These are phyloP conservation scores for Pelargonium exstipulatum DNA, from an alignment of 441 rosid species.

Conservation along the genomic window DNA sequence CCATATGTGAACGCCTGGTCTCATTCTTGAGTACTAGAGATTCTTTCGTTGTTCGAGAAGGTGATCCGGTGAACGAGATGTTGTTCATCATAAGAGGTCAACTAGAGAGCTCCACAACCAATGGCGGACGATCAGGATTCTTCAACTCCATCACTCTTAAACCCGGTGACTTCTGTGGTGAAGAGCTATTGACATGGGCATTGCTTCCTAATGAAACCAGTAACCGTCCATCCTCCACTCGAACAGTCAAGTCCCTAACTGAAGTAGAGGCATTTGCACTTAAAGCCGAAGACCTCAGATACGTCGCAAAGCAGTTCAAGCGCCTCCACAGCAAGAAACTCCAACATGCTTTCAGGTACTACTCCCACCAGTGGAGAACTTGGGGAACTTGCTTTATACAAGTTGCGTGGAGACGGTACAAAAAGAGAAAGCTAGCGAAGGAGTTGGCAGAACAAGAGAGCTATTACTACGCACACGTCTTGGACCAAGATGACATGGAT, in stretches of 20 bases:
- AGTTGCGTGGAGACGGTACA: constrained; percentile 79
- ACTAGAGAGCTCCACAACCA: constrained; percentile 88
- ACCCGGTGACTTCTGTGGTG: constrained; percentile 89
- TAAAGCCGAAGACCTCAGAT: constrained; percentile 84
- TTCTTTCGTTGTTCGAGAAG: constrained; percentile 79
- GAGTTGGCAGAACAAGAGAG: constrained; percentile 36
- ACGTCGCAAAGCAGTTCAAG: constrained; percentile 83
- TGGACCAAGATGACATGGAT: constrained; percentile 22
- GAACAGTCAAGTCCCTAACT: constrained; percentile 68
- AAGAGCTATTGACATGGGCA: constrained; percentile 88
- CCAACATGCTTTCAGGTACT: constrained; percentile 77
- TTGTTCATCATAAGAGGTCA: constrained; percentile 76
- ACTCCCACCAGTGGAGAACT: constrained; percentile 94
- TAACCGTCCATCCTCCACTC: constrained; percentile 76
- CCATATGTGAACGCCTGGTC: constrained; percentile 73
- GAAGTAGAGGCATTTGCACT: constrained; percentile 91
- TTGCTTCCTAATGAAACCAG: constrained; percentile 66
- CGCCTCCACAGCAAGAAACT: constrained; percentile 89
- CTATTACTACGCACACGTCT: constrained; percentile 28
- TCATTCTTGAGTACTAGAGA: constrained; percentile 70
- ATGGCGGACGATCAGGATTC: constrained; percentile 92
- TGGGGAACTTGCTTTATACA: constrained; percentile 96
- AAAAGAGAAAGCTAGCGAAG: constrained; percentile 50
- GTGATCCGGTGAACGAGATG: constrained; percentile 84
- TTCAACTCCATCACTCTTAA: constrained; percentile 63